A percentile compares a stretch with the other conserved stretches of the same genome.
Evolutionary conservation across 805 yeast genomes (phyloP).

Genomic region (Metschnikowia cubensis): DNA sequence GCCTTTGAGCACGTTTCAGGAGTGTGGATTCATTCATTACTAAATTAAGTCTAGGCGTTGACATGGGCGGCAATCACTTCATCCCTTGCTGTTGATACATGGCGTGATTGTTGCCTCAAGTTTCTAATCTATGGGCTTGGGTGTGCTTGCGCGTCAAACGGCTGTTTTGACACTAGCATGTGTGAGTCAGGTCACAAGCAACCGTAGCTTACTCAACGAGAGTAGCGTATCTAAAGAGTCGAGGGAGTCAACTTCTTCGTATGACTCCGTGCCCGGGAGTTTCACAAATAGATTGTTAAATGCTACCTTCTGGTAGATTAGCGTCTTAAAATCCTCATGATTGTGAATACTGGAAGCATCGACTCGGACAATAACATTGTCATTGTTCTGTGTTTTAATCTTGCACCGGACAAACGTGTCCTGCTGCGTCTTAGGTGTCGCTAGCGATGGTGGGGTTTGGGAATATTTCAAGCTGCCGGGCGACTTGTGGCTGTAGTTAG

Average conservation of each 20-base stretch:
- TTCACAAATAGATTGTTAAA: constrained; percentile 26
- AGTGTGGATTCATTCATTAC: background rate
- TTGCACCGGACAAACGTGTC: constrained; percentile 22
- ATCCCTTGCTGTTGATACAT: background rate
- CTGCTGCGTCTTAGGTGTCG: background rate
- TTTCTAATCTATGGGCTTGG: background rate
- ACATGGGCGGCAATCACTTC: background rate
- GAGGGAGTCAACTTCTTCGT: constrained; percentile 25
- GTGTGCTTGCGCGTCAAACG: background rate
- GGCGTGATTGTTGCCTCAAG: background rate
- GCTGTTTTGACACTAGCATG: background rate
- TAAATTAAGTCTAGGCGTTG: background rate
- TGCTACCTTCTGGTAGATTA: constrained; percentile 23
- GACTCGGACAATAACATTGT: constrained; percentile 25
- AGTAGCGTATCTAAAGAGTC: constrained; percentile 17
- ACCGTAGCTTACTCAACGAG: constrained; percentile 19
- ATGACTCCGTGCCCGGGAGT: constrained; percentile 20
- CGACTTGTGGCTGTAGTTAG: background rate
- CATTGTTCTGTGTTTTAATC: constrained; percentile 25
- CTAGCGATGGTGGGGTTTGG: constrained; percentile 1
- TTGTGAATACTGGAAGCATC: constrained; percentile 15
- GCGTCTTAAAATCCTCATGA: constrained; percentile 21
- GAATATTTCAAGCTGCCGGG: background rate
- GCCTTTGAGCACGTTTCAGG: background rate
- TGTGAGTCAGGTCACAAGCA: constrained; percentile 17